phyloP scores from a whole-genome alignment of 176 grass and related monocot species.

The Aegilops bicornis region DNA sequence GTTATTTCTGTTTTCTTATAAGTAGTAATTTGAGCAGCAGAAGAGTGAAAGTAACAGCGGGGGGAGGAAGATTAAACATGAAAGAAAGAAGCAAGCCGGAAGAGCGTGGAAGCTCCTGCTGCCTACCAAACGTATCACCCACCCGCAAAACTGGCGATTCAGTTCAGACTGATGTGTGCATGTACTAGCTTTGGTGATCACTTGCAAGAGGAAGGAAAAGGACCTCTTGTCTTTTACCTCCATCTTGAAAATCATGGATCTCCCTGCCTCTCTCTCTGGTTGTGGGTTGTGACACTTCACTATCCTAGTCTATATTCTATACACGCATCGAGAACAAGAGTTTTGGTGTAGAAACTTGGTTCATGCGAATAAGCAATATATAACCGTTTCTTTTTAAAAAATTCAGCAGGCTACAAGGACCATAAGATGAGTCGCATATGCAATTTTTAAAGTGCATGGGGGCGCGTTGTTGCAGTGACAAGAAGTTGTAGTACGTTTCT shows the following conservation, averaged over 20 bases:
- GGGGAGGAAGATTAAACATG: not conserved
- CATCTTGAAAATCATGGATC: not conserved
- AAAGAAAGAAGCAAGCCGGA: not conserved
- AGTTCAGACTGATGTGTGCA: not conserved
- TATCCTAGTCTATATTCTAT: not conserved
- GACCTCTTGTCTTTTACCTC: not conserved
- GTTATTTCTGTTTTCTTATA: not conserved
- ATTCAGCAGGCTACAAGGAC: not conserved
- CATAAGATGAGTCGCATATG: not conserved
- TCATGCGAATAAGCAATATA: not conserved
- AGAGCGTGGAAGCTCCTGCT: constrained; percentile 18
- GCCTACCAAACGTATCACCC: not conserved
- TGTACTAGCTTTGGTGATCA: not conserved
- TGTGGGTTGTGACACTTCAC: too few species aligned
- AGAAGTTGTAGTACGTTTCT: not conserved
- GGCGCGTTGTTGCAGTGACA: not conserved
- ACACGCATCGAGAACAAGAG: not conserved
- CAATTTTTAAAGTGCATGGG: not conserved
- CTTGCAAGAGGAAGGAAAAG: not conserved
- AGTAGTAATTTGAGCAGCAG: not conserved
- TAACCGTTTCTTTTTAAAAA: not conserved
- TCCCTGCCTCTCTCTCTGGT: too few species aligned
- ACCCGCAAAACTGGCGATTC: not conserved
- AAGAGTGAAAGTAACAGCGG: not conserved
- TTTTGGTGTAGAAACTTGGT: not conserved